Base-by-base conservation (phyloP, 1,284 basidiomycete species). In the Bjerkandera adusta region DNA sequence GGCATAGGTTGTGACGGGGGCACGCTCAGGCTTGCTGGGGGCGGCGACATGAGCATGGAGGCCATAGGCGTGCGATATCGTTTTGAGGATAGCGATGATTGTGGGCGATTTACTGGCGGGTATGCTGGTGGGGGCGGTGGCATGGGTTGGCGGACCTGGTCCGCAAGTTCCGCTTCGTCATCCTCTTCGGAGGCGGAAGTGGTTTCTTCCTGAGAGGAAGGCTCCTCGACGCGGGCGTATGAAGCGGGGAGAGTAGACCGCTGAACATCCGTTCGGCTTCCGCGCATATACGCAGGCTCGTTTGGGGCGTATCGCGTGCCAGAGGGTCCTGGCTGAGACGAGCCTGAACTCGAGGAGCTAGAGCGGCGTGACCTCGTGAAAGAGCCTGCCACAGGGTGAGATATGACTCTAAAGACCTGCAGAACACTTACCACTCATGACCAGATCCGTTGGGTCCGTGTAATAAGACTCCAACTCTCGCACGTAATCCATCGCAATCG, bases 401-500 rank as follows among this genome's bases (percentile, higher is more conserved):
- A 38, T 54, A 8, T 55, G 26, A 21, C 7, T 20, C 26, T 15
- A 33, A 13, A n/a, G 3, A 5, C 21, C 21, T 27, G 22, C 21
- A 35, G 24, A 24, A 34, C 48, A 65, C 81, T 56, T 68, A 89
- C 87, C 77, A 57, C 82, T 86, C 65, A 83, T 75, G 35, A 85
- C 75, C 29, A 86, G 71, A 57, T 84, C 79, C 13, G 75, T 72
- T n/a, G 84, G 78, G 63, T 83, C 83, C 24, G 81, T 82, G 25
- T 77, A 78, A 59, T 83, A 92, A 11, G 85, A 81, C 58, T 91
- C 89, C n/a, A 97, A 69, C 67, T 97, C 93, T 54, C 80, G 73
- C 18, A 92, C 84, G 45, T 92, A 76, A 49, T 83, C 79, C 63
- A 73, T 79, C 20, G 90, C 89, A 29, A 83, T 72, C 0, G 88